phyloP scores from a whole-genome alignment of 257 asterid genomes.

The Nyctanthes arbortristis region DNA sequence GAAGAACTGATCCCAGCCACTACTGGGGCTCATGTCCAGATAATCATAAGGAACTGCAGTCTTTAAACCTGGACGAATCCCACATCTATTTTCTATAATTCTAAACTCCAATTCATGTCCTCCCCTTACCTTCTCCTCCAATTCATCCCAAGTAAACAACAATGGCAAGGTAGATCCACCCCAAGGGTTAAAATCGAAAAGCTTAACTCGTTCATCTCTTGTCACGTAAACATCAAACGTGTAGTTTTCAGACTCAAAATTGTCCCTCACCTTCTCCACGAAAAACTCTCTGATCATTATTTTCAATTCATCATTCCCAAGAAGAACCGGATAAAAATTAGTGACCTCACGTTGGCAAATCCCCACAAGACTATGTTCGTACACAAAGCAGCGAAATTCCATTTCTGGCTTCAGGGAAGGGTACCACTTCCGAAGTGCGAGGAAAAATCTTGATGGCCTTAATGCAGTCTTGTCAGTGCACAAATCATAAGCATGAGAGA shows the following conservation, averaged over 20 bases:
- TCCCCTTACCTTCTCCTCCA: constrained; percentile 49
- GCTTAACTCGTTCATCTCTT: constrained; percentile 63
- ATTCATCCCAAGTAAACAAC: constrained; percentile 78
- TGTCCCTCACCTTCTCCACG: constrained; percentile 38
- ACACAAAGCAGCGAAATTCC: constrained; percentile 90
- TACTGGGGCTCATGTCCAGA: constrained; percentile 75
- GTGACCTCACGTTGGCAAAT: constrained; percentile 88
- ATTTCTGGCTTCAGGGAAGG: constrained; percentile 68
- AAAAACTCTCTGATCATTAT: constrained; percentile 45
- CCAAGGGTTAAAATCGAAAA: constrained; percentile 95
- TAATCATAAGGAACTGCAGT: constrained; percentile 90
- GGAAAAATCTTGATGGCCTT: constrained; percentile 63
- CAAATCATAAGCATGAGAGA: constrained; percentile 77
- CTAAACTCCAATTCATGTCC: constrained; percentile 51
- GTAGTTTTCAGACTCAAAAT: constrained; percentile 59
- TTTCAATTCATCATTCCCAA: constrained; percentile 43
- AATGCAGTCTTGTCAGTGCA: constrained; percentile 55
- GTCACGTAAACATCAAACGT: constrained; percentile 78
- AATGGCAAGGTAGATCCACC: constrained; percentile 74
- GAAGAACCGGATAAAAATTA: constrained; percentile 69
- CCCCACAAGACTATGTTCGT: constrained; percentile 45
- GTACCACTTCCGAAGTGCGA: constrained; percentile 90
- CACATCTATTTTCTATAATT: constrained; percentile 57
- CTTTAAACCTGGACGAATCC: constrained; percentile 83
- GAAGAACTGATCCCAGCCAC: constrained; percentile 87